Base-by-base conservation (phyloP, 352 stramenopile genomes). In the Pythium guiyangense region DNA sequence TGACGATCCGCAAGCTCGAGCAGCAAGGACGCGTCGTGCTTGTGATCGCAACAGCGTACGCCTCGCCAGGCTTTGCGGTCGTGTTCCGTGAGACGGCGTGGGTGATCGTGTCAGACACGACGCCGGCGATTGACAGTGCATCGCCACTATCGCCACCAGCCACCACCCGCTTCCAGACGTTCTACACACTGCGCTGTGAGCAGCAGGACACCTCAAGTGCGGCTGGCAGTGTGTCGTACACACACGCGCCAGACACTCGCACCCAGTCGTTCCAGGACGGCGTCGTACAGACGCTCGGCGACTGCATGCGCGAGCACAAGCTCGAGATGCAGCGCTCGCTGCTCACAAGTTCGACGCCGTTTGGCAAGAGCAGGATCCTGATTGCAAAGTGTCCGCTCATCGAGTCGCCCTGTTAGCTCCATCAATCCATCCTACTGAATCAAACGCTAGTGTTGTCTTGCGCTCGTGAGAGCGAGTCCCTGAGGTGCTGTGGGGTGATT, bases 271-370 rank as follows among this genome's bases (percentile, higher is more conserved):
- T 59, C 1, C 40, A 43, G 15, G 12, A 51, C 18, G 31, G 49
- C n/a, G 52, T 52, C 10, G 49, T 59, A 26, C 26, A 59, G 18
- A 17, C 31, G 4, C 22, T 59, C 4, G 49, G 43, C 14, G 31
- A 59, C 42, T 40, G 43, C 26, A 59, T 59, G 52, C 52, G 52
- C 20, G 40, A 44, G 39, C 52, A 59, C 29, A 40, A 51, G 43
- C 9, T 3, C 15, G 40, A 59, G n/a, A n/a, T 59, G 42, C 52
- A 59, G 42, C 42, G 22, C n/a, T 40, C 31, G 29, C 20, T 59
- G 15, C 29, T 45, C 15, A 17, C 15, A 39, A 37, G 10, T 27
- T 11, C 25, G 6, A 39, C 11, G 6, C 9, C 37, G 37, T 42
- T 42, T 18, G 15, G 37, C 37, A 6, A 14, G 11, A n/a, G 37